phyloP scores from a whole-genome alignment of 179 eudicot species.

The Beta corolliflora region DNA sequence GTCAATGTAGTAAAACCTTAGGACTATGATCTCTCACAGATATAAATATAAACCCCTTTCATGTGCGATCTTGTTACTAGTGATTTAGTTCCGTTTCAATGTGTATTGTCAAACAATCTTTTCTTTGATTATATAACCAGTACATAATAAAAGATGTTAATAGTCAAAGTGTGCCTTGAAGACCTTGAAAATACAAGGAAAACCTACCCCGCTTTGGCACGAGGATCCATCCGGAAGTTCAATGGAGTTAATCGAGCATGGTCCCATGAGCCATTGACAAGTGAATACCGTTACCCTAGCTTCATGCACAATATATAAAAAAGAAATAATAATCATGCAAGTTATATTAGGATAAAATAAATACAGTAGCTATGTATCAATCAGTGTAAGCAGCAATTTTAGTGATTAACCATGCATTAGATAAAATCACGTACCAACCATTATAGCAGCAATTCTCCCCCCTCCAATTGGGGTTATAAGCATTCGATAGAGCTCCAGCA shows the following conservation, averaged over 20 bases:
- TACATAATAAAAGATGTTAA: not conserved
- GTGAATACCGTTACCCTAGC: slow-evolving; percentile 90
- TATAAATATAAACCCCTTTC: too few relatives aligned
- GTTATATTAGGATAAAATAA: not conserved
- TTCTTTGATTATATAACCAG: too few relatives aligned
- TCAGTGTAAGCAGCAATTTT: too few relatives aligned
- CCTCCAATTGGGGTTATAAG: slow-evolving; percentile 78
- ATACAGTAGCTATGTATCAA: too few relatives aligned
- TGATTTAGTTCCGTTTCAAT: too few relatives aligned
- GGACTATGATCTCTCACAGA: too few relatives aligned
- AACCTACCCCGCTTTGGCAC: slow-evolving; percentile 67
- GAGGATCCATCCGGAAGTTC: slow-evolving; percentile 75
- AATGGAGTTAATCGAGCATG: slow-evolving; percentile 77
- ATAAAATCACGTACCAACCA: slow-evolving; percentile 70
- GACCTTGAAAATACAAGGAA: not conserved
- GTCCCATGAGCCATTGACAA: slow-evolving; percentile 98
- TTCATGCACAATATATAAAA: slow-evolving; percentile 31
- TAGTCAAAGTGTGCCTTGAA: not conserved
- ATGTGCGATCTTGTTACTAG: too few relatives aligned
- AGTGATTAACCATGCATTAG: not conserved
- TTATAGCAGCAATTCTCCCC: slow-evolving; percentile 74
- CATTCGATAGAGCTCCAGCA: slow-evolving; percentile 68
- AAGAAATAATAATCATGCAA: slow-evolving; percentile 3
- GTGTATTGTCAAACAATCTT: not conserved
- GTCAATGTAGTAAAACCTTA: too few relatives aligned